Conservation (phyloP, 2,329 filamentous ascomycete species). For the Bipolaris zeicola region DNA sequence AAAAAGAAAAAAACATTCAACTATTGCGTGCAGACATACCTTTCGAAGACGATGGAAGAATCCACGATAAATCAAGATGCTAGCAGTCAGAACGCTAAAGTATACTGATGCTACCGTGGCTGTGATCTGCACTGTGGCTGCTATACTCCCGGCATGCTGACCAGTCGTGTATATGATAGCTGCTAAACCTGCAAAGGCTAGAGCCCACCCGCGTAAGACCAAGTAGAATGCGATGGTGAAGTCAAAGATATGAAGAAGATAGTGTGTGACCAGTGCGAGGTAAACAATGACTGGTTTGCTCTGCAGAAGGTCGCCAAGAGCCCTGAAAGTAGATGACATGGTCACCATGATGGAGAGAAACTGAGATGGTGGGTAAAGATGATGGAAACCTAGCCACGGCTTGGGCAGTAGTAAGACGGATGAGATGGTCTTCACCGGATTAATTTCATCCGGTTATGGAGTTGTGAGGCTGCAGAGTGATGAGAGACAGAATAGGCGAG, state of each 20-base stretch:
- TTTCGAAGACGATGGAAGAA: conserved; percentile 50
- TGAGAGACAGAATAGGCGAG: neutral
- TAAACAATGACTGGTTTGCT: conserved; percentile 26
- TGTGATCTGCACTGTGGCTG: conserved; percentile 15
- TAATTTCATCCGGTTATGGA: neutral
- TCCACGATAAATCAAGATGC: conserved; percentile 49
- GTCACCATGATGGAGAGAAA: neutral
- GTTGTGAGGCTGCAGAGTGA: neutral
- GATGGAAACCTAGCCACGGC: too few species aligned
- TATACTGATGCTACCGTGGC: conserved; percentile 26
- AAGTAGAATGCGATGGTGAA: conserved; percentile 30
- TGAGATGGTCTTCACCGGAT: neutral
- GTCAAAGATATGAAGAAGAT: conserved; percentile 29
- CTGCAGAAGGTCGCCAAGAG: conserved; percentile 18
- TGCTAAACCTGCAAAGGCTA: conserved; percentile 25
- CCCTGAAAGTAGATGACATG: neutral
- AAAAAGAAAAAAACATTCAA: neutral
- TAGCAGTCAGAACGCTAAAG: conserved; percentile 31
- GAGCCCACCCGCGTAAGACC: conserved; percentile 20
- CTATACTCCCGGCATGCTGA: conserved; percentile 13
- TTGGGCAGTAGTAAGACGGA: neutral
- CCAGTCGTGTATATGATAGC: conserved; percentile 24
- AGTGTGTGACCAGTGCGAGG: conserved; percentile 34
- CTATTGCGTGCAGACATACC: conserved; percentile 14
- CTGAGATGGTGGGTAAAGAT: neutral